Base-by-base conservation (phyloP, 768 basidiomycete species). In the Lentinula edodes region DNA sequence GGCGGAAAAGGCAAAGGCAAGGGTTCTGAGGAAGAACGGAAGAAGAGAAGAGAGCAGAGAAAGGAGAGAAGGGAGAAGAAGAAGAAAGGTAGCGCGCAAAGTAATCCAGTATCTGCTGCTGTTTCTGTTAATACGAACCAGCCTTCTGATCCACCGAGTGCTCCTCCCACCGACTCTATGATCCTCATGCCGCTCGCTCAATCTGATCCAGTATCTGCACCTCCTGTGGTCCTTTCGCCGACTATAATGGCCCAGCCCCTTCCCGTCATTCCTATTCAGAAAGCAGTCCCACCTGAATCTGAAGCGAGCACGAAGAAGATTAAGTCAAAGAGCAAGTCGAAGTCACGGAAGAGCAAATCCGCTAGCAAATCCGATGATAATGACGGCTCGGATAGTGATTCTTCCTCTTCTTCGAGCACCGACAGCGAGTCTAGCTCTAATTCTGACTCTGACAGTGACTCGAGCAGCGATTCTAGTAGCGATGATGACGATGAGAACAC, bases 1-100 rank as follows among this genome's bases (percentile, higher is more conserved):
- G 90, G 90, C 69, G 87, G 80, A 56, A 83, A 84, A 64, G 78
- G 76, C 55, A 83, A 84, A 64, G 79, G 72, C 28, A 77, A 83
- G 46, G 89, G 90, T 68, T 28, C 28, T 28, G 68, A 64, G 38
- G 64, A 62, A 23, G 62, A 60, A 16, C 60, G 66, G 53, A 62
- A 58, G 32, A 58, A 70, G 43, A 66, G 72, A 39, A 71, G 70
- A 55, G 69, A 65, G 51, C 66, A 64, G 13, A 61, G 62, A 48
- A 67, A 70, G 66, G 65, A 62, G 55, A 67, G 54, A 67, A 39
- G 38, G 18, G 63, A 63, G 32, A 65, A 70, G 34, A 68, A 70
- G 52, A 66, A 71, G 10, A 51, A 43, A 35, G 46, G 28, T 42
- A 60, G 63, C 50, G 45, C 43, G 7, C 52, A 64, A 59, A 15